Conservation (phyloP, 2,329 filamentous ascomycete genomes). For the Alternaria sp. region DNA sequence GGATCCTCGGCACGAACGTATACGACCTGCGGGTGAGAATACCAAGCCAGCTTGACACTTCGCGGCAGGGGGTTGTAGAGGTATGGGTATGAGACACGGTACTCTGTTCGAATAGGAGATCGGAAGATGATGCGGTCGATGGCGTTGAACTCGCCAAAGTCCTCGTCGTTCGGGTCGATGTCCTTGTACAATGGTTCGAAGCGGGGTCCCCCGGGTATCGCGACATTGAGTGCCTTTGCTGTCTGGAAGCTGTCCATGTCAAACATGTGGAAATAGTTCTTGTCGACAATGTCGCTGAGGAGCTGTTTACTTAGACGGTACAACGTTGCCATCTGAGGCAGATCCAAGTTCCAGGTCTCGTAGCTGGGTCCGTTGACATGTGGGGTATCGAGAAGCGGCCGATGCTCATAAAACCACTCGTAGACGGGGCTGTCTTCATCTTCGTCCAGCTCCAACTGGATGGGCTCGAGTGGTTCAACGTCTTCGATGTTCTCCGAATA, state of each 20-base stretch:
- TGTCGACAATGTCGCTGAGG: conserved; percentile 89
- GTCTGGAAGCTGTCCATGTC: conserved; percentile 94
- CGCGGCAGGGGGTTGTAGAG: conserved; percentile 96
- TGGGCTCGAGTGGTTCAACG: conserved; percentile 94
- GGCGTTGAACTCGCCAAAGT: conserved; percentile 99
- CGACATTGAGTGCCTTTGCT: conserved; percentile 95
- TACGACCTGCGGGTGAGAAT: conserved; percentile 90
- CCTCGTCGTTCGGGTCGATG: conserved; percentile 97
- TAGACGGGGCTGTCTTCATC: conserved; percentile 88
- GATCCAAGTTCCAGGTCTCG: conserved; percentile 89
- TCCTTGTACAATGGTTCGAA: conserved; percentile 99
- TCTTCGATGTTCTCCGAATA: conserved; percentile 99
- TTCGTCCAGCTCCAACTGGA: conserved; percentile 98
- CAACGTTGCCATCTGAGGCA: conserved; percentile 95
- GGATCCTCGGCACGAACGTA: conserved; percentile 89
- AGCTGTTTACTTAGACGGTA: conserved; percentile 91
- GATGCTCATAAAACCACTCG: conserved; percentile 98
- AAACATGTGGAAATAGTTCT: conserved; percentile 98
- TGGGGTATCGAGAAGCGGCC: conserved; percentile 85
- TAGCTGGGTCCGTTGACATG: conserved; percentile 98
- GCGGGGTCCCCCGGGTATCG: conserved; percentile 93
- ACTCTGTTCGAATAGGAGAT: conserved; percentile 92
- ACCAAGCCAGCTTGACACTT: conserved; percentile 92
- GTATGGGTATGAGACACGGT: conserved; percentile 91
- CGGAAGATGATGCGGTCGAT: conserved; percentile 99